Base-by-base conservation (phyloP, 2,329 filamentous ascomycete genomes). In the Aureobasidium zeae region DNA sequence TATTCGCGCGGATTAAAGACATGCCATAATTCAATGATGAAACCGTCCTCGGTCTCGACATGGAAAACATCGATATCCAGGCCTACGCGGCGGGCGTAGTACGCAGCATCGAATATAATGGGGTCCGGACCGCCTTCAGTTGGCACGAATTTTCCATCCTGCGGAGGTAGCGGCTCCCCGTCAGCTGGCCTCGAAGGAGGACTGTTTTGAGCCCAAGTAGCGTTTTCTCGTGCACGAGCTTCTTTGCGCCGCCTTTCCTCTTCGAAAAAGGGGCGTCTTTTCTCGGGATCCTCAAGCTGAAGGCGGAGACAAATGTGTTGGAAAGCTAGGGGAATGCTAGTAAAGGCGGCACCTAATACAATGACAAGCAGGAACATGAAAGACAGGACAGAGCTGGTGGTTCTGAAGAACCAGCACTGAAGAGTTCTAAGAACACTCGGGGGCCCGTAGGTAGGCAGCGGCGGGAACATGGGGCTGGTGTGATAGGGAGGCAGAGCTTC, bases 21-120 rank as follows among this genome's bases (percentile, higher is more conserved):
- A 60, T 95, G 89, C 81, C 85, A 94, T 1, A 95, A 70, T 16
- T 83, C 78, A 49, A 95, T 83, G 33, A 95, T 77, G 58, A 94
- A 95, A 1, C 88, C 88, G 55, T 96, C 89, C 59, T 95, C 88
- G 0, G 89, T 95, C 61, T 94, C 82, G 0, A 95, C 87, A 37
- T 84, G 72, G 55, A 86, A 85, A 8, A 75, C 74, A 57, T 95
- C 88, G 17, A 86, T 76, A 49, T 95, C 86, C 1, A 96, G 72
- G 0, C 89, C 89, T 11, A 94, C 86, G 10, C 88, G 73, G 15
- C 85, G 74, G 1, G 89, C 88, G 58, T 96, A 95, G 58, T 95
- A 91, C 2, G 74, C 73, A 15, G 88, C 76, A 54, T 95, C 83
- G 55, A 83, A 86, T 6, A 84, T 64, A 6, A 95, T 66, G 3